Evolutionary conservation across 371 early-diverging fungal genomes (phyloP), one percentile per base, ranked within the genome.

Genomic region (Mortierella sp.): DNA sequence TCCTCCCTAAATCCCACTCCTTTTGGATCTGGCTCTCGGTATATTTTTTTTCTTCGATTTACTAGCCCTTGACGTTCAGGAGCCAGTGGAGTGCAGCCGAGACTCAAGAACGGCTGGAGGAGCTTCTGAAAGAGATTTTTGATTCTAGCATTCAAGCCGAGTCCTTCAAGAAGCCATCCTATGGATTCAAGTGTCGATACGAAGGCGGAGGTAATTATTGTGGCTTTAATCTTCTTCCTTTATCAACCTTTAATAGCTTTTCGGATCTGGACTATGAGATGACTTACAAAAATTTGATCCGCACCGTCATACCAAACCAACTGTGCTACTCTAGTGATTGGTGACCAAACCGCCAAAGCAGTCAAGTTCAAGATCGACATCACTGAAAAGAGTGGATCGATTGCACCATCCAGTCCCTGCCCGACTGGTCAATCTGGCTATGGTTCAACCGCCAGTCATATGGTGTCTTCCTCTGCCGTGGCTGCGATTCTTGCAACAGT

Each of bases 341-440:
- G 61, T n/a, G 64, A 52, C 4, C 81, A 74, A n/a, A 26, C 25
- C 2, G 69, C 56, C 1, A 87, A 86, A 61, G 74, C 72, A 14
- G 83, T 85, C 66, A 86, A 86, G 69, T 88, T 88, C 68, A 87
- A 84, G 57, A 79, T 88, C 43, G 88, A 88, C 26, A 80, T 88
- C 25, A 30, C 44, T 0, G 79, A 79, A 46, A 79, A 73, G 47
- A 26, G 64, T 2, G 63, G 64, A 0, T 51, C 55, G 37, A 19
- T 71, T 0, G 52, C 28, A 5, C 56, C 75, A 16, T 66, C n/a
- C n/a, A n/a, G n/a, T n/a, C n/a, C n/a, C n/a, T n/a, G n/a, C n/a
- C n/a, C n/a, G n/a, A n/a, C n/a, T n/a, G n/a, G n/a, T n/a, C n/a
- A n/a, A n/a, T n/a, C n/a, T n/a, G n/a, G n/a, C n/a, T n/a, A n/a